A percentile compares a stretch with the other conserved stretches of the same genome.
Conservation (phyloP, 2,329 filamentous ascomycete species). For the Hymenoscyphus linearis region DNA sequence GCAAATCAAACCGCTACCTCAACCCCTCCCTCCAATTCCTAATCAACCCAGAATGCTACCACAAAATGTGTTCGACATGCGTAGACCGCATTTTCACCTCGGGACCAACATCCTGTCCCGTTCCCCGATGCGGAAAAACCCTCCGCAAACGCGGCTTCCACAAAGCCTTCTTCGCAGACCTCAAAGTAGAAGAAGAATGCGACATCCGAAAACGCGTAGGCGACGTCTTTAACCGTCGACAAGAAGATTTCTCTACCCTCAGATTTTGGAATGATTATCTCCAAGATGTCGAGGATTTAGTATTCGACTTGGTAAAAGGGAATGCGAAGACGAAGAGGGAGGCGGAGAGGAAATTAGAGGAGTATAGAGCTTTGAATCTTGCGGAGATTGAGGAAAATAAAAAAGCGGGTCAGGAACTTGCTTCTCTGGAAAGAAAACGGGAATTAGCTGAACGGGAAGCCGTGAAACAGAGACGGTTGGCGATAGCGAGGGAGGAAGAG, state of each 20-base stretch:
- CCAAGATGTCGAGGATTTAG: slow-evolving; percentile 84
- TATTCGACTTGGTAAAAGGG: slow-evolving; percentile 78
- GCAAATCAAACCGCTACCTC: slow-evolving; percentile 93
- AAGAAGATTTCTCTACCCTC: slow-evolving; percentile 86
- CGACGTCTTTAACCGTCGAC: slow-evolving; percentile 75
- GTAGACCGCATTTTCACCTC: slow-evolving; percentile 91
- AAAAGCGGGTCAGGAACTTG: slow-evolving; percentile 48
- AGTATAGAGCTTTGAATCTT: slow-evolving; percentile 71
- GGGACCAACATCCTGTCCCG: slow-evolving; percentile 87
- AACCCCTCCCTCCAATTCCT: slow-evolving; percentile 92
- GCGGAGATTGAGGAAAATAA: slow-evolving; percentile 60
- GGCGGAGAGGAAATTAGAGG: slow-evolving; percentile 47
- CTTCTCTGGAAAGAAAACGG: slow-evolving; percentile 47
- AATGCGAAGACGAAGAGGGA: slow-evolving; percentile 49
- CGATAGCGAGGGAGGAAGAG: slow-evolving; percentile 62
- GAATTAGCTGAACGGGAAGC: slow-evolving; percentile 63
- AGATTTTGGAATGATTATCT: slow-evolving; percentile 89
- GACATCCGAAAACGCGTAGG: slow-evolving; percentile 81
- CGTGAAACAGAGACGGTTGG: slow-evolving; percentile 55
- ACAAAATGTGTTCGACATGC: slow-evolving; percentile 96
- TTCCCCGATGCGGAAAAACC: slow-evolving; percentile 81
- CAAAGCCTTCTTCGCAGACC: slow-evolving; percentile 82
- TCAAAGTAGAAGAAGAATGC: slow-evolving; percentile 85
- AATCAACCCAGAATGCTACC: slow-evolving; percentile 98
- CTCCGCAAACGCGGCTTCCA: slow-evolving; percentile 81